These are phyloP conservation scores for Phialophora expanda DNA, from an alignment of 2,329 filamentous ascomycete genomes.

Conservation along the genomic window DNA sequence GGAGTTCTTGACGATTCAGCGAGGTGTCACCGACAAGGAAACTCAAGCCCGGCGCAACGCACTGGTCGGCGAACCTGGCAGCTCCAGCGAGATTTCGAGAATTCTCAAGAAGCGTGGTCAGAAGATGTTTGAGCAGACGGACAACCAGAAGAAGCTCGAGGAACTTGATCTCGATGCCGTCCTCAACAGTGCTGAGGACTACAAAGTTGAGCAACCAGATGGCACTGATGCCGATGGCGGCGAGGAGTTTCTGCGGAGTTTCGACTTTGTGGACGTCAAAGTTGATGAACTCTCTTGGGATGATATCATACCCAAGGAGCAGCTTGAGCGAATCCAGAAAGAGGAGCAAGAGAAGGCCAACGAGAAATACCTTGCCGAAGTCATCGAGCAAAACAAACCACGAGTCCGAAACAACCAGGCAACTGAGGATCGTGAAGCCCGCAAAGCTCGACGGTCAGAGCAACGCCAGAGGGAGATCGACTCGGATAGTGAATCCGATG, in stretches of 20 bases:
- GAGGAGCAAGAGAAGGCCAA: slow-evolving; percentile 86
- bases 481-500: slow-evolving; percentile 74
- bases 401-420: slow-evolving; percentile 69
- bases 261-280: slow-evolving; percentile 96
- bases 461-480: slow-evolving; percentile 69
- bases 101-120: slow-evolving; percentile 98
- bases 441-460: slow-evolving; percentile 69
- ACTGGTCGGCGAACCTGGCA: slow-evolving; percentile 75
- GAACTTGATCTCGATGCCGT: slow-evolving; percentile 98
- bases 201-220: slow-evolving; percentile 93
- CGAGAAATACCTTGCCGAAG: slow-evolving; percentile 78
- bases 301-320: slow-evolving; percentile 93
- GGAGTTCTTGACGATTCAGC: slow-evolving; percentile 96
- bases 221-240: slow-evolving; percentile 94
- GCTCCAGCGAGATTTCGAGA: slow-evolving; percentile 91
- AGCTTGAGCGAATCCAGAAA: slow-evolving; percentile 85
- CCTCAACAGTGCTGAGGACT: slow-evolving; percentile 93
- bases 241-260: slow-evolving; percentile 88
- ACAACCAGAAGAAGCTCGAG: slow-evolving; percentile 94
- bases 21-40: slow-evolving; percentile 93
- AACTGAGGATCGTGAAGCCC: slow-evolving; percentile 62
- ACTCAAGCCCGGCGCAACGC: slow-evolving; percentile 69
- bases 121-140: slow-evolving; percentile 97
- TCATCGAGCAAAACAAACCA: slow-evolving; percentile 84
- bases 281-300: slow-evolving; percentile 94